Conservation (phyloP, 305 asterid species). For the Solanum hybrid region DNA sequence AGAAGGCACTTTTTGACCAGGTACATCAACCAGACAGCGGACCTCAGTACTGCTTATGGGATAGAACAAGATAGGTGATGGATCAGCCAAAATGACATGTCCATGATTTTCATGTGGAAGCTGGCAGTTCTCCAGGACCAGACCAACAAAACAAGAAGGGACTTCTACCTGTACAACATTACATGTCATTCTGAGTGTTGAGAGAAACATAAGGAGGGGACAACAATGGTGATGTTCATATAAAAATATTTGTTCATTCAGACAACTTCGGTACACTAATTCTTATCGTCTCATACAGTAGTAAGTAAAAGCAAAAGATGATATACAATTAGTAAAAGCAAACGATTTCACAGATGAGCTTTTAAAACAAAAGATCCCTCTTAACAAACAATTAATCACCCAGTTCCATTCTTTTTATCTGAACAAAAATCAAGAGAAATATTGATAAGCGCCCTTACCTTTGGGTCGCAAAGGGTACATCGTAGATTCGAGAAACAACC, state of each 20-base stretch:
- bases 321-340: not conserved
- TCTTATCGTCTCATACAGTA: not conserved
- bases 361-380: not conserved
- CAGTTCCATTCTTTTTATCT: not conserved
- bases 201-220: not conserved
- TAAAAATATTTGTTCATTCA: not conserved
- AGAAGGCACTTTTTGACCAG: slow-evolving; percentile 86
- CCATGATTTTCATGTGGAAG: slow-evolving; percentile 80
- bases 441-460: slow-evolving; percentile 24
- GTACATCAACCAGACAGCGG: slow-evolving; percentile 84
- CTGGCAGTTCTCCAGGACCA: slow-evolving; percentile 65
- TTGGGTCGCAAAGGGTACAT: slow-evolving; percentile 70
- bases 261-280: not conserved
- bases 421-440: not conserved
- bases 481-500: slow-evolving; percentile 89
- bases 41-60: slow-evolving; percentile 80
- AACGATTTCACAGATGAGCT: not conserved
- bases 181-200: not conserved
- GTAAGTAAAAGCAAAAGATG: not conserved
- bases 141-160: slow-evolving; percentile 87
- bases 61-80: slow-evolving; percentile 84
- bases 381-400: not conserved
- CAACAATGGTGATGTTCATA: not conserved
- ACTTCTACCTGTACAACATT: slow-evolving; percentile 56
- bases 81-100: slow-evolving; percentile 78